A percentile compares a stretch with the other conserved stretches of the same genome.
phyloP scores from a whole-genome alignment of 805 yeast species.

The Kodamaea leandrae region DNA sequence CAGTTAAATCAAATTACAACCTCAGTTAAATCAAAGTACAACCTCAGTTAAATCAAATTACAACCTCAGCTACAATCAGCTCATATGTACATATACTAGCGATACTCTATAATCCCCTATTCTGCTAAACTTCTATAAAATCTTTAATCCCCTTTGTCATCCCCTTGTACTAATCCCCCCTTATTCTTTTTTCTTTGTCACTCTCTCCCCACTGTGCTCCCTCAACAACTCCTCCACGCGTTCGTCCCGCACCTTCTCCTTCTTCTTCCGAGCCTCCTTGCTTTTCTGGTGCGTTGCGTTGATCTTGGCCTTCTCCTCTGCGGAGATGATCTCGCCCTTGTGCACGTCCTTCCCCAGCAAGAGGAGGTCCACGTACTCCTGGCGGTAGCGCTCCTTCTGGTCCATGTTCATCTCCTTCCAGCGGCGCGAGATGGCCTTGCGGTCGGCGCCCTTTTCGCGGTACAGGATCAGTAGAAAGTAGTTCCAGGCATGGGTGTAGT shows the following conservation, averaged over 20 bases:
- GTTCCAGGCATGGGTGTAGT: constrained; percentile 37
- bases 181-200: neutral
- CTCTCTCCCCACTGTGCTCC: constrained; percentile 6
- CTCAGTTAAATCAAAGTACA: no score
- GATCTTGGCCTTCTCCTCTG: constrained; percentile 22
- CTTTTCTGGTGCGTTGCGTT: constrained; percentile 13
- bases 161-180: neutral
- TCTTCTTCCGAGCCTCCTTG: constrained; percentile 11
- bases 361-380: constrained; percentile 27
- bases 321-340: constrained; percentile 27
- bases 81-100: no score
- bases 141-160: no score
- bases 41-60: no score
- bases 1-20: no score
- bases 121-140: no score
- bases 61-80: no score
- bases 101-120: no score
- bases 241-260: constrained; percentile 5
- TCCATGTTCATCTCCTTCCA: constrained; percentile 29
- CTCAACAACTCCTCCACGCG: constrained; percentile 3
- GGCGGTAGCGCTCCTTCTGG: constrained; percentile 27
- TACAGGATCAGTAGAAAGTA: constrained; percentile 23
- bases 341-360: constrained; percentile 28
- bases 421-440: constrained; percentile 14
- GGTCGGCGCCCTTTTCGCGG: constrained; percentile 14